Base-by-base conservation (phyloP, 495 filamentous ascomycete genomes). In the Trichoderma asperelloides region DNA sequence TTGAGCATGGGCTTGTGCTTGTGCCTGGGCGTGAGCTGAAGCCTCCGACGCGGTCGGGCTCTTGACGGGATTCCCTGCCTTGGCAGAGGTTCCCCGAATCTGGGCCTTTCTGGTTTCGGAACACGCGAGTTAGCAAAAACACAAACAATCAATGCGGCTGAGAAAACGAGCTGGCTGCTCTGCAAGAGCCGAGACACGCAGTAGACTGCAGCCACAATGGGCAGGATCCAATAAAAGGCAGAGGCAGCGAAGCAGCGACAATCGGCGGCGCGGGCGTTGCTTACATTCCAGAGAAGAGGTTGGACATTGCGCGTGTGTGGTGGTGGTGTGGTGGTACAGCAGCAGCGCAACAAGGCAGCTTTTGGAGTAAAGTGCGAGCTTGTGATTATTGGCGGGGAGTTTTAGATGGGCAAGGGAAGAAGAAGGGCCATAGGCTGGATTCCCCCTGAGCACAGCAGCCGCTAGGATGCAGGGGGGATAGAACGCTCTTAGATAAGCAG, bases 201-300 rank as follows among this genome's bases (percentile, higher is more conserved):
- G 3, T 23, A 25, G 63, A 23, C 33, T 21, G 67, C 39, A 47
- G 43, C 43, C 13, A n/a, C 43, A 12, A 7, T 15, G 15, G 23
- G 6, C 7, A n/a, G n/a, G 47, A 18, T 3, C 18, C 62, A 65
- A 67, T 41, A 64, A 63, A 45, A 65, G n/a, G 39, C 64, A 63
- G 68, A 73, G 55, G 47, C 60, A 70, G 60, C 43, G 23, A 67
- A 68, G 21, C 62, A 47, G 25, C 43, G 15, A 64, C 66, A 65
- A 27, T 28, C 65, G 64, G n/a, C n/a, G n/a, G n/a, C n/a, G n/a
- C n/a, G 69, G 41, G 6, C 4, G 65, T 49, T 65, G 89, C 89
- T 83, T 83, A 91, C 89, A 92, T 88, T 76, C 89, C 89, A 74
- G 89, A 90, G 73, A 92, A 89, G 74, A 91, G 82, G 75, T 87